Base-by-base conservation (phyloP, 305 asterid species). In the Rubia balearica region DNA sequence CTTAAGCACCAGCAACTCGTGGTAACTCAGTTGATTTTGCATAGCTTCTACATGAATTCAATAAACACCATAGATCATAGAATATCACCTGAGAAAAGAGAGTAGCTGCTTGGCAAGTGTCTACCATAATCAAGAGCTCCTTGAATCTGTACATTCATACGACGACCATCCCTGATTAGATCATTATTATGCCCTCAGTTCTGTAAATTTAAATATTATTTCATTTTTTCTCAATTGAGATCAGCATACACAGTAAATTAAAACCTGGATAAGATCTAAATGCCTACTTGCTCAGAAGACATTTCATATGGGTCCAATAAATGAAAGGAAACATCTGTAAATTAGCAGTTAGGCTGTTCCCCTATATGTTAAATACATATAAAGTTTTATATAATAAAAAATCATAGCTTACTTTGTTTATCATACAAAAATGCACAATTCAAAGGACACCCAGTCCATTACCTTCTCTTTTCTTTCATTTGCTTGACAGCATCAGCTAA, bases 391-490 rank as follows among this genome's bases (percentile, higher is more conserved):
- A 13, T 3, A 19, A 9, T 65, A 53, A 42, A 42, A 40, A 7
- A 19, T 8, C 38, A 65, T 19, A 36, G 6, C 30, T 40, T 7
- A 65, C 38, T 38, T n/a, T 7, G 53, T 40, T 38, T 11, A 19
- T 33, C 24, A 7, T 4, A 21, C 43, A 55, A 40, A 49, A 8
- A 9, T 8, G 8, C 17, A 48, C 5, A 69, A 19, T 55, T 11
- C 22, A 56, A 1, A 7, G 42, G 24, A 56, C n/a, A 57, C 13
- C 13, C 8, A 11, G 61, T 45, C 64, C 27, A 75, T 70, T 68
- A 90, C 99, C 99, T 87, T 72, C 88, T 85, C 79, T 95, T 95
- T 86, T 95, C 99, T 84, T 95, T 95, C 99, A 95, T 95, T 87
- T 95, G 99, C 76, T 84, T 90, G 70, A 95, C 94, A n/a, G 96